phyloP scores from a whole-genome alignment of 352 stramenopile species.

The Phytophthora ramorum region DNA sequence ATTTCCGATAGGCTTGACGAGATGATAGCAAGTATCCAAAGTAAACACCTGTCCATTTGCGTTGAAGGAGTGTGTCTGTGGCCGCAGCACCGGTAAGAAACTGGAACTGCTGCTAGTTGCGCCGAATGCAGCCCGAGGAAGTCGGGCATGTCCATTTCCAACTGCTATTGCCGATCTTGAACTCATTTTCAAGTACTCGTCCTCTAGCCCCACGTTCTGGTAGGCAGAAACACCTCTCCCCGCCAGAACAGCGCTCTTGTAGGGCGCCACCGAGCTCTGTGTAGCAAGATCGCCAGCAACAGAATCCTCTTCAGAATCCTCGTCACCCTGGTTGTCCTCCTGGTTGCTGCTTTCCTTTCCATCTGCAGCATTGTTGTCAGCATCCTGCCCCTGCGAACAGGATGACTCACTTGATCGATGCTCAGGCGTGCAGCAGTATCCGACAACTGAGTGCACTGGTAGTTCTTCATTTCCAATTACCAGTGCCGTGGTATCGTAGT shows the following conservation, averaged over 20 bases:
- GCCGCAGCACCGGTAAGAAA: constrained; percentile 33
- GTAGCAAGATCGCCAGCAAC: constrained; percentile 22
- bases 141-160: constrained; percentile 9
- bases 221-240: constrained; percentile 19
- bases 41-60: constrained; percentile 87
- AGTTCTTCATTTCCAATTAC: constrained; percentile 20
- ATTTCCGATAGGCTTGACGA: constrained; percentile 91
- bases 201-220: constrained; percentile 13
- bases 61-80: constrained; percentile 75
- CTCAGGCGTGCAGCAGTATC: constrained; percentile 33
- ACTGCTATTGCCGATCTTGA: constrained; percentile 11
- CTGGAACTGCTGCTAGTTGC: constrained; percentile 30
- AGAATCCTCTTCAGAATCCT: constrained; percentile 35
- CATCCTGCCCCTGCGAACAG: constrained; percentile 10
- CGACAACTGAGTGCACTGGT: background rate
- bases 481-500: background rate
- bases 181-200: constrained; percentile 32
- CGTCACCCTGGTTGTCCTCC: constrained; percentile 35
- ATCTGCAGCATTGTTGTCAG: constrained; percentile 30
- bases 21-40: constrained; percentile 86
- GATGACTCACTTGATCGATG: constrained; percentile 27
- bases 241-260: constrained; percentile 34
- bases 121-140: constrained; percentile 35
- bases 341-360: constrained; percentile 33
- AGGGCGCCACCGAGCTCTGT: constrained; percentile 33